These are phyloP conservation scores for Xerocomus brunneocitrinus DNA, from an alignment of 768 basidiomycete species.

Conservation along the genomic window DNA sequence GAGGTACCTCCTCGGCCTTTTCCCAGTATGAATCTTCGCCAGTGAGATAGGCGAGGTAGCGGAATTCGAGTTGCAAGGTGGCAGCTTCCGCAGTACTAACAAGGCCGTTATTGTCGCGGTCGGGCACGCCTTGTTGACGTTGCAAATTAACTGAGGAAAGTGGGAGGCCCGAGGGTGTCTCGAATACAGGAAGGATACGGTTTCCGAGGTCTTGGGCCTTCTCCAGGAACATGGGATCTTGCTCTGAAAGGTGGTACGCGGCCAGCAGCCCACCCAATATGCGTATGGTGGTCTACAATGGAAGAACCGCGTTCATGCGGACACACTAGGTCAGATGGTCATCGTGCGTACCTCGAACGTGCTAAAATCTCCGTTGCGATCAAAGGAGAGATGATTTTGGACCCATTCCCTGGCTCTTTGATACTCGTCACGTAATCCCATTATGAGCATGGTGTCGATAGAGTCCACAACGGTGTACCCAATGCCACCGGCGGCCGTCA, in stretches of 20 bases:
- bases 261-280: slow-evolving; percentile 87
- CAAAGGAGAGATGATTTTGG: slow-evolving; percentile 60
- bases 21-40: slow-evolving; percentile 79
- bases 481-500: slow-evolving; percentile 74
- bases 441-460: slow-evolving; percentile 81
- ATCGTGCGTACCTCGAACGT: slow-evolving; percentile 76
- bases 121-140: slow-evolving; percentile 52
- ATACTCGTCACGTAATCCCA: slow-evolving; percentile 81
- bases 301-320: slow-evolving; percentile 2
- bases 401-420: slow-evolving; percentile 76
- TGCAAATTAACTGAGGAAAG: slow-evolving; percentile 75
- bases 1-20: slow-evolving; percentile 62
- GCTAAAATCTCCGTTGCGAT: slow-evolving; percentile 73
- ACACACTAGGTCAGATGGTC: not conserved
- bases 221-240: slow-evolving; percentile 66
- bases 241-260: slow-evolving; percentile 71
- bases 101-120: slow-evolving; percentile 53
- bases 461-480: slow-evolving; percentile 89
- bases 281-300: slow-evolving; percentile 78
- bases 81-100: slow-evolving; percentile 84
- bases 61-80: slow-evolving; percentile 86
- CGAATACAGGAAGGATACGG: slow-evolving; percentile 78
- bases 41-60: slow-evolving; percentile 78
- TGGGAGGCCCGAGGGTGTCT: slow-evolving; percentile 79
- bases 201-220: slow-evolving; percentile 81